A percentile compares a stretch with the other conserved stretches of the same genome.
Evolutionary conservation across 345 rosid species (phyloP).

Genomic region (Adansonia digitata): DNA sequence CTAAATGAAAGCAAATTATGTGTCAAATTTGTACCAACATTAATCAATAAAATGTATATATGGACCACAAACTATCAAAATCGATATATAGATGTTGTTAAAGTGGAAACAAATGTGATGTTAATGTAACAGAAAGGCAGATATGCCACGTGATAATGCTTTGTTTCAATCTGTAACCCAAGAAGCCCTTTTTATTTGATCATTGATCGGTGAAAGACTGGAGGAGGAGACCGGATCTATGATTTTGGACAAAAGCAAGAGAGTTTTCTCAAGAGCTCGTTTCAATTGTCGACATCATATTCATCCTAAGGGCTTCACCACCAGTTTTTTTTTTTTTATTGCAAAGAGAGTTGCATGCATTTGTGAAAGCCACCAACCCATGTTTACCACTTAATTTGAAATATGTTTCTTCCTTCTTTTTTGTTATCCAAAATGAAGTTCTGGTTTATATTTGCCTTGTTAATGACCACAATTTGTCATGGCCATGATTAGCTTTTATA

Average conservation of each 20-base stretch:
- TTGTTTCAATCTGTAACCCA: not conserved
- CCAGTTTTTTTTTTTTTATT: not conserved
- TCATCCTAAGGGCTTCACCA: not conserved
- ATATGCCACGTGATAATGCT: conserved; percentile 4
- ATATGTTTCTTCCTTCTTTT: not conserved
- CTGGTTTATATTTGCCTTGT: not conserved
- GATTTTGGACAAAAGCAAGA: not conserved
- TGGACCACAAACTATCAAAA: not conserved
- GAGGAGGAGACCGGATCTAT: not conserved
- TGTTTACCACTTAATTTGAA: not conserved
- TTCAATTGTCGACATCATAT: not conserved
- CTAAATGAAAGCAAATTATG: not conserved
- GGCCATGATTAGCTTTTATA: not conserved
- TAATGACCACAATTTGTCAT: not conserved
- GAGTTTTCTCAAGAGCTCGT: not conserved
- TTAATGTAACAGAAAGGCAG: not conserved
- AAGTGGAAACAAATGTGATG: not conserved
- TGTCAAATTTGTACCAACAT: not conserved
- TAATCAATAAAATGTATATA: not conserved
- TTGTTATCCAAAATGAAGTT: not conserved
- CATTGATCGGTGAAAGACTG: not conserved
- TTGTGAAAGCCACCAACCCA: not conserved
- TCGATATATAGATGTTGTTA: not conserved
- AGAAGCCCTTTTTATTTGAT: not conserved
- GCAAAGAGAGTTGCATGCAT: not conserved